Base-by-base conservation (phyloP, 2,329 filamentous ascomycete genomes). In the Blumeria hordei region DNA sequence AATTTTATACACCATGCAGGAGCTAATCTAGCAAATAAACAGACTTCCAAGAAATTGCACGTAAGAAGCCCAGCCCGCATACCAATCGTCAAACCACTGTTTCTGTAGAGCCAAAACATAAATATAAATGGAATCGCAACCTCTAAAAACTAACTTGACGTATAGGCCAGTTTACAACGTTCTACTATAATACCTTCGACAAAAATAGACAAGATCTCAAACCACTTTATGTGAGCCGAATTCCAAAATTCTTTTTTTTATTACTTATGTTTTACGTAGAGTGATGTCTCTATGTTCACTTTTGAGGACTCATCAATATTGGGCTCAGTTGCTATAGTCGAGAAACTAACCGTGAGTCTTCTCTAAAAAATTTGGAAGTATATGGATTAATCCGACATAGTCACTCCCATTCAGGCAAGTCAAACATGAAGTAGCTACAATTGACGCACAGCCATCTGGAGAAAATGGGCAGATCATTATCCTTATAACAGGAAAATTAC, bases 181-280 rank as follows among this genome's bases (percentile, higher is more conserved):
- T 83, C 74, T 96, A 95, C 79, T 95, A 94, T 77, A 74, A 82
- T 65, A 81, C 80, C 57, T 94, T 95, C 70, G 88, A 94, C 68
- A 59, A 66, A 58, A 75, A 88, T 69, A 82, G 88, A 64, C 69
- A 70, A 55, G 63, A 67, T 54, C 76, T 95, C 45, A 70, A 69
- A 12, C 65, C 70, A 58, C 85, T 95, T 72, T 96, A 95, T 74
- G 90, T 94, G 78, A 66, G 84, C 64, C 37, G 33, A 44, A 47
- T 58, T n/a, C 14, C 9, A 18, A 18, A 10, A 44, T 58, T 39
- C 59, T 1, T 11, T n/a, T 9, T 11, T 32, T 18, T 12, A 44
- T 28, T 12, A 7, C 35, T 45, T 54, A 14, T 51, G 35, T 32
- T n/a, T 54, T 5, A 50, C 50, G 57, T 62, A 94, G 87, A 80